Conservation (phyloP, 805 yeast genomes). For the Kodamaea restingae region DNA sequence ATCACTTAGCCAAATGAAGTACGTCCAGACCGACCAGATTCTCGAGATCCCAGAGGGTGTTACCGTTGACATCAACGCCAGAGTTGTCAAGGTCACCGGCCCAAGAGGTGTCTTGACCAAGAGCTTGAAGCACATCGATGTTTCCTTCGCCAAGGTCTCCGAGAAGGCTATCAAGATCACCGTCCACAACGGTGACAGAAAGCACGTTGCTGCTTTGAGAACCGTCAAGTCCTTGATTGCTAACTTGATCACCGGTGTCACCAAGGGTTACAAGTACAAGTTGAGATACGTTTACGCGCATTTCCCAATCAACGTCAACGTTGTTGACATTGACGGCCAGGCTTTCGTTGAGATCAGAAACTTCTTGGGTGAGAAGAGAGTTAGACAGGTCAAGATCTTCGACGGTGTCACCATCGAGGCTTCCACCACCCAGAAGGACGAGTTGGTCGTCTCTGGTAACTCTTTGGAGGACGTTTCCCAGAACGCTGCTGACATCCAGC, state of each 20-base stretch:
- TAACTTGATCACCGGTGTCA: conserved; percentile 97
- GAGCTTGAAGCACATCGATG: conserved; percentile 91
- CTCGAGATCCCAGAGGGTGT: conserved; percentile 91
- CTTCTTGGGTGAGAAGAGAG: conserved; percentile 99
- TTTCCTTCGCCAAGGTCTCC: conserved; percentile 79
- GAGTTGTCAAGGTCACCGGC: conserved; percentile 86
- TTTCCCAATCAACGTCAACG: conserved; percentile 99
- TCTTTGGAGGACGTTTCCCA: conserved; percentile 96
- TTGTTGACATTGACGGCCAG: conserved; percentile 71
- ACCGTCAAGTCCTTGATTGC: conserved; percentile 93
- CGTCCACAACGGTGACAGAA: conserved; percentile 99
- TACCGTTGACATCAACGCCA: conserved; percentile 84
- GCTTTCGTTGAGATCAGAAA: conserved; percentile 93
- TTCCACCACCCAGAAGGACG: conserved; percentile 88
- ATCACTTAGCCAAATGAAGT: conserved; percentile 50
- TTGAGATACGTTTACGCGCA: conserved; percentile 99
- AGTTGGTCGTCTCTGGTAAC: conserved; percentile 89
- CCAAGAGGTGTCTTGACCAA: conserved; percentile 95
- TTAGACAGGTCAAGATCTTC: conserved; percentile 78
- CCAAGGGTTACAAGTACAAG: conserved; percentile 98
- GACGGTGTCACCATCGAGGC: conserved; percentile 87
- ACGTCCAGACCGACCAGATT: conserved; percentile 81
- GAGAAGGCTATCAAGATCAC: conserved; percentile 76
- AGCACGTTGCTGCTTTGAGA: conserved; percentile 99
- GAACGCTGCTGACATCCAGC: conserved; percentile 97